Conservation (phyloP, 106 monocot genomes). For the Gastrodia elata region DNA sequence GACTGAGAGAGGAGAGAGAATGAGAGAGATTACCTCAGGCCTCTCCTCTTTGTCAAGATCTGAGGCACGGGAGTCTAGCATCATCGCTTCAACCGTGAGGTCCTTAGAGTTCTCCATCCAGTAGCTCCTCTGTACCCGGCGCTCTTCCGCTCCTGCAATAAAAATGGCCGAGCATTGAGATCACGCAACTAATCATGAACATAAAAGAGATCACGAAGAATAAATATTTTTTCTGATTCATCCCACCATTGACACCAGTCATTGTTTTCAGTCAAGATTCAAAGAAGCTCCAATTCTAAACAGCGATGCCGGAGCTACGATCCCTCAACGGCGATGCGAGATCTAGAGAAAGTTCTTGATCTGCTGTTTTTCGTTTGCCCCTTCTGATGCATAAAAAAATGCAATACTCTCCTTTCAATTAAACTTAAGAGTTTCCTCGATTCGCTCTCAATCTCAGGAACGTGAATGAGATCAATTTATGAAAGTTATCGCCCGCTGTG, state of each 20-base stretch:
- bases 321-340: conserved; percentile 84
- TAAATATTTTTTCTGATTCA: background rate
- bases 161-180: background rate
- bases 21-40: conserved; percentile 55
- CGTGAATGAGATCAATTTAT: too few relatives aligned
- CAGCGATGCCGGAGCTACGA: conserved; percentile 15
- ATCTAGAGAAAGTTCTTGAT: conserved; percentile 79
- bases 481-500: too few relatives aligned
- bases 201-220: background rate
- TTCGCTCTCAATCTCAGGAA: too few relatives aligned
- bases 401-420: background rate
- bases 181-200: background rate
- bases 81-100: conserved; percentile 95
- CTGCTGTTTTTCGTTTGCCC: conserved; percentile 48
- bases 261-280: conserved; percentile 5
- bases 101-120: conserved; percentile 97
- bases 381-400: conserved; percentile 56
- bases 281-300: background rate
- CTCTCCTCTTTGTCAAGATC: conserved; percentile 98
- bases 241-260: conserved; percentile 30
- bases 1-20: background rate
- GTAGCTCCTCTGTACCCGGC: conserved; percentile 82
- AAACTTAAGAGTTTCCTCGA: too few relatives aligned
- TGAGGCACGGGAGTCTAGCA: conserved; percentile 91
- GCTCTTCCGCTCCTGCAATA: conserved; percentile 33